phyloP scores from a whole-genome alignment of 2,329 filamentous ascomycete species.

The Trichophyton mentagrophytes region DNA sequence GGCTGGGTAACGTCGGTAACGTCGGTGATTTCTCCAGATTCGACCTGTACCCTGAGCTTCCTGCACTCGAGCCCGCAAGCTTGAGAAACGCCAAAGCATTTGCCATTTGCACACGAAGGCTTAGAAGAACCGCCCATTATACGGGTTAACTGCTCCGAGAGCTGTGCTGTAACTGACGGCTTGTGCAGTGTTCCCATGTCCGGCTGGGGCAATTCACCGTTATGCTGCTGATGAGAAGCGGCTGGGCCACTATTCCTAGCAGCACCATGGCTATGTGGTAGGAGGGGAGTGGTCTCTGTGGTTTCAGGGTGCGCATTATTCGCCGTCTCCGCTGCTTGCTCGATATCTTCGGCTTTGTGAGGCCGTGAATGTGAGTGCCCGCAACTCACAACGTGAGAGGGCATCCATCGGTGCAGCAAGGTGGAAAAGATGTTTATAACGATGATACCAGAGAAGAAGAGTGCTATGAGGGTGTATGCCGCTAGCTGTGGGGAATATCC shows the following conservation, averaged over 20 bases:
- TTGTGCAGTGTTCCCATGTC: background rate
- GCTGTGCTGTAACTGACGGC: constrained; percentile 6
- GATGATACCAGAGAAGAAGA: constrained; percentile 38
- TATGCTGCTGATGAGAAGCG: background rate
- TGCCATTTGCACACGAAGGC: constrained; percentile 41
- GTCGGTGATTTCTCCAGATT: background rate
- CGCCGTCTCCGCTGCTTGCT: constrained; percentile 19
- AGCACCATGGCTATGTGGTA: background rate
- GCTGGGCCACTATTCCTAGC: background rate
- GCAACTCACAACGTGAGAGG: constrained; percentile 39
- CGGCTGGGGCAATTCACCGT: background rate
- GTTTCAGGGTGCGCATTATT: constrained; percentile 14
- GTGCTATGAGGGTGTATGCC: constrained; percentile 36
- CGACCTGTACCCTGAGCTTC: constrained; percentile 28
- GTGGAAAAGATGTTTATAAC: constrained; percentile 35
- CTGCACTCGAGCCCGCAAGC: constrained; percentile 50
- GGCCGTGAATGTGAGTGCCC: constrained; percentile 33
- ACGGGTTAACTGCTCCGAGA: constrained; percentile 10
- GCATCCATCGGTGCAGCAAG: constrained; percentile 36
- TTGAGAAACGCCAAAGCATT: constrained; percentile 50
- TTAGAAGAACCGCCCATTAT: constrained; percentile 10
- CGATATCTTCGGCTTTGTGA: constrained; percentile 23
- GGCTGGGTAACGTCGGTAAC: constrained; percentile 1
- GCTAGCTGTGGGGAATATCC: constrained; percentile 55
- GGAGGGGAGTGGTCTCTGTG: constrained; percentile 7